Conservation (phyloP, 164 flowering plant genomes). For the Macadamia tetraphylla region DNA sequence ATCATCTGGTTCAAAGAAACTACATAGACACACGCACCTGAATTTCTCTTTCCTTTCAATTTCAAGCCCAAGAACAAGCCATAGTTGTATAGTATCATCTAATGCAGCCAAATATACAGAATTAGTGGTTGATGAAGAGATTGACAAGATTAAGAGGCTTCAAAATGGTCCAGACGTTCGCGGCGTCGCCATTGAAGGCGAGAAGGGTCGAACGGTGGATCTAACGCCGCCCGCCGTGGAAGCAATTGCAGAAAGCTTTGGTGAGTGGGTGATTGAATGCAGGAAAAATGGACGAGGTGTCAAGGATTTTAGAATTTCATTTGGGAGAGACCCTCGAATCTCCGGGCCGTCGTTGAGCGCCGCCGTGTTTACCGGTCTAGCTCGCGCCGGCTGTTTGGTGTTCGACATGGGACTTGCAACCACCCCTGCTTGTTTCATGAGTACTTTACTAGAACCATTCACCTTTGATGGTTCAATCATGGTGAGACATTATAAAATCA, state of each 20-base stretch:
- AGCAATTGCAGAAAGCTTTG: conserved; percentile 85
- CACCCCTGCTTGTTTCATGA: conserved; percentile 97
- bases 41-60: conserved; percentile 11
- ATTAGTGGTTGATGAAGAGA: conserved; percentile 53
- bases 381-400: conserved; percentile 59
- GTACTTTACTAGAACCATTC: conserved; percentile 79
- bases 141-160: conserved; percentile 61
- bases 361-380: conserved; percentile 68
- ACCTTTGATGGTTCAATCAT: conserved; percentile 78
- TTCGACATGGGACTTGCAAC: conserved; percentile 94
- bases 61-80: background rate
- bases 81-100: conserved; percentile 6
- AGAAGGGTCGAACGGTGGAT: conserved; percentile 70
- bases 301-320: conserved; percentile 47
- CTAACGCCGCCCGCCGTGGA: conserved; percentile 73
- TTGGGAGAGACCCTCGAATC: conserved; percentile 75
- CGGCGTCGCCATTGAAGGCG: conserved; percentile 84
- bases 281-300: conserved; percentile 22
- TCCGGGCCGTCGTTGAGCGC: conserved; percentile 55
- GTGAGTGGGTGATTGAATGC: conserved; percentile 59
- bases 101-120: conserved; percentile 33
- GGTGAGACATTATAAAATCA: conserved; percentile 30
- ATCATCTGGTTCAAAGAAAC: too few relatives aligned
- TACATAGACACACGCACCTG: background rate
- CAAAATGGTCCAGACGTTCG: conserved; percentile 93